Evolutionary conservation across 2,329 filamentous ascomycete species (phyloP).

Genomic region (Hypocreales sp.): DNA sequence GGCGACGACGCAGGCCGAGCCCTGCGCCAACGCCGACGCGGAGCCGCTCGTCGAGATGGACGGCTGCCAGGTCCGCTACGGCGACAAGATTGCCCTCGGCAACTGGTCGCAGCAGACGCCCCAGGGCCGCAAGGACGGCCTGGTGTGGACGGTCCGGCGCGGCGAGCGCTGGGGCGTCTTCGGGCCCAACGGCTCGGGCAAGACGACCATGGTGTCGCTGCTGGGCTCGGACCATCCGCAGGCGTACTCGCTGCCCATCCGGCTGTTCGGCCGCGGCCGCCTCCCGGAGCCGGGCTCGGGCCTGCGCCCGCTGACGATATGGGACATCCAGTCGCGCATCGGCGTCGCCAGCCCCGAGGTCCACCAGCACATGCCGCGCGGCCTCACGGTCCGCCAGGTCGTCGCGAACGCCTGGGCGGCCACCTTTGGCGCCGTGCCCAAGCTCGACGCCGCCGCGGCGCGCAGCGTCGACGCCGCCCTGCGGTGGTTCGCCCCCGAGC

Average conservation of each 20-base stretch:
- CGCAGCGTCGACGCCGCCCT: conserved; percentile 54
- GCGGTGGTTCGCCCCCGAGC: conserved; percentile 61
- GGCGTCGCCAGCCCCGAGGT: conserved; percentile 92
- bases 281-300: conserved; percentile 56
- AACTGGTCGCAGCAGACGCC: conserved; percentile 54
- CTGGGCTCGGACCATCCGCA: conserved; percentile 95
- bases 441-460: conserved; percentile 39
- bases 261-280: conserved; percentile 68
- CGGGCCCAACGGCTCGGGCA: conserved; percentile 86
- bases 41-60: conserved; percentile 76
- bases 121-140: conserved; percentile 38
- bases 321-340: conserved; percentile 79
- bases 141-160: conserved; percentile 69
- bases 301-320: conserved; percentile 65
- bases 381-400: conserved; percentile 55
- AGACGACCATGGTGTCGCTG: conserved; percentile 84
- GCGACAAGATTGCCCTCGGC: conserved; percentile 61
- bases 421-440: conserved; percentile 61
- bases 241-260: conserved; percentile 77
- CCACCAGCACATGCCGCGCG: conserved; percentile 78
- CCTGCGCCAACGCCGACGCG: conserved; percentile 21
- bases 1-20: conserved; percentile 6
- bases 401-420: conserved; percentile 84
- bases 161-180: conserved; percentile 88
- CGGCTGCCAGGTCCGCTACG: conserved; percentile 70